Conservation (phyloP, 306 rosid species). For the Medicago truncatula region DNA sequence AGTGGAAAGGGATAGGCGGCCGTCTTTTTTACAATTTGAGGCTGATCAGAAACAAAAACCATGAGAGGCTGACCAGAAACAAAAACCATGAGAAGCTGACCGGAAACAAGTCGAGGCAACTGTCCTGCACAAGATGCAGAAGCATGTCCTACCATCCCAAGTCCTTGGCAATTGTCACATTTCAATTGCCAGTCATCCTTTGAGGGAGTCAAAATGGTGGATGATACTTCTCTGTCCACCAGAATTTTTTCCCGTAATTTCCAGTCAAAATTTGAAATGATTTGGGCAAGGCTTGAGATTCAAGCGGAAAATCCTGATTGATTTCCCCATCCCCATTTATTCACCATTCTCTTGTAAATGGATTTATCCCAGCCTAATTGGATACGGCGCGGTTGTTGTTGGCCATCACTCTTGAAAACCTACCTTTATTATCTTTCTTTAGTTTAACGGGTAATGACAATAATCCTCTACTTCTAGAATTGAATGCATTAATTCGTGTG, state of each 20-base stretch:
- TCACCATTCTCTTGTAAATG: conserved; percentile 18
- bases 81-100: not conserved
- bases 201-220: not conserved
- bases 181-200: not conserved
- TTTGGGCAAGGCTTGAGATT: not conserved
- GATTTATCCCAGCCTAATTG: not conserved
- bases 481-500: no score
- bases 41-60: not conserved
- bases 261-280: not conserved
- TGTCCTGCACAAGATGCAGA: not conserved
- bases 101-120: not conserved
- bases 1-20: not conserved
- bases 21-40: not conserved
- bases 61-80: not conserved
- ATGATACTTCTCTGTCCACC: not conserved
- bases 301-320: conserved; percentile 3
- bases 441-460: not conserved
- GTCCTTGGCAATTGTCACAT: not conserved
- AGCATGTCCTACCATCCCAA: not conserved
- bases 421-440: not conserved
- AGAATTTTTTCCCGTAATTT: not conserved
- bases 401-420: not conserved
- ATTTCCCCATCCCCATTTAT: not conserved
- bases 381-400: not conserved
- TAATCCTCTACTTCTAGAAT: not conserved